Percentiles rank a stretch among this genome's conserved stretches.
phyloP scores from a whole-genome alignment of 768 basidiomycete genomes.

The Mrakia gelida region DNA sequence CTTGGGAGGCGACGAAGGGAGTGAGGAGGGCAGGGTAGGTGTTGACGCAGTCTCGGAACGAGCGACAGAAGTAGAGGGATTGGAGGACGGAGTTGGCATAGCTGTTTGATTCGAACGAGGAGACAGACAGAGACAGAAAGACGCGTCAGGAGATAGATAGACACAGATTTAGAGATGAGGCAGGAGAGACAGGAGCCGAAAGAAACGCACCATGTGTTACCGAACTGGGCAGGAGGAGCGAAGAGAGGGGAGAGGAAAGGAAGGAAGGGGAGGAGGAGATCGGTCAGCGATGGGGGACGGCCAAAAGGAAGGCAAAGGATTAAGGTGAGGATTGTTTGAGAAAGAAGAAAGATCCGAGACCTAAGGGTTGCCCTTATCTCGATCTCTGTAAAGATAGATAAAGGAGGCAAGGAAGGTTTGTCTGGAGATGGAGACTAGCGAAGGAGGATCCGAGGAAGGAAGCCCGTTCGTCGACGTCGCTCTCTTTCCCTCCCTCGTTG shows the following conservation, averaged over 20 bases:
- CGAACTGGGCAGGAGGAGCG: conserved; percentile 59
- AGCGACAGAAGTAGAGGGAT: conserved; percentile 88
- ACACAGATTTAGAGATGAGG: neutral
- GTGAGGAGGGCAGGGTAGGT: conserved; percentile 52
- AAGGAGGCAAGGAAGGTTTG: too few relatives aligned
- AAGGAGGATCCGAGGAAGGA: too few relatives aligned
- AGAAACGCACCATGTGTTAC: conserved; percentile 78
- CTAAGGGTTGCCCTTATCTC: too few relatives aligned
- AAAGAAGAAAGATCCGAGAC: too few relatives aligned
- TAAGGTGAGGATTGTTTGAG: too few relatives aligned
- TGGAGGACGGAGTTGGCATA: conserved; percentile 99
- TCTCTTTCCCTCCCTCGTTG: too few relatives aligned
- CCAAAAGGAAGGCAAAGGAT: neutral
- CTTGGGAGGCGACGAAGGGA: conserved; percentile 34
- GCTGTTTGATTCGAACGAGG: conserved; percentile 47
- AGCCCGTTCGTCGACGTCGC: too few relatives aligned
- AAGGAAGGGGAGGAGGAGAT: neutral
- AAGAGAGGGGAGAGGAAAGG: neutral
- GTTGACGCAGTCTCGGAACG: conserved; percentile 83
- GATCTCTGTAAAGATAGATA: too few relatives aligned
- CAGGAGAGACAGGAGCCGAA: conserved; percentile 11
- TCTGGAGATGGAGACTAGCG: too few relatives aligned
- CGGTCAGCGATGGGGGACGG: conserved; percentile 11
- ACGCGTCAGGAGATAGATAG: neutral
- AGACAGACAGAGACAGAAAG: neutral